phyloP scores from a whole-genome alignment of 2,329 filamentous ascomycete species.

The Lachnellula occidentalis region DNA sequence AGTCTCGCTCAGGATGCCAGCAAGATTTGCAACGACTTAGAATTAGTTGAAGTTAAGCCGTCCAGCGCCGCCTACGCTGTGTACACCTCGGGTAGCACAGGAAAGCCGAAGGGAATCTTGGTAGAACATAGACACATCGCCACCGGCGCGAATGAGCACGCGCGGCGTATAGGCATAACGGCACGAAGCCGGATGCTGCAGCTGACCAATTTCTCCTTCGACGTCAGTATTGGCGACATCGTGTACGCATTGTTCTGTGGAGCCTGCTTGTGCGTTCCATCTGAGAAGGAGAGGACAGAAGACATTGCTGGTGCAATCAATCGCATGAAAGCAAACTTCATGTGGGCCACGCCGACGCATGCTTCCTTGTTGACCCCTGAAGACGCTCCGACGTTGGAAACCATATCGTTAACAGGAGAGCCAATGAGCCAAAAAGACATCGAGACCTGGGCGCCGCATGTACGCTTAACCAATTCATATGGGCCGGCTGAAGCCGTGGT shows the following conservation, averaged over 20 bases:
- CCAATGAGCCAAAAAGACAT: not conserved
- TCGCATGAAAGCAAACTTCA: constrained; percentile 19
- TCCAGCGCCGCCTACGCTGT: constrained; percentile 17
- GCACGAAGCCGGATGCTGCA: constrained; percentile 2
- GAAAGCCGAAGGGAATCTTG: constrained; percentile 34
- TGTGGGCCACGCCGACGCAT: constrained; percentile 24
- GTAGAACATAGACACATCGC: constrained; percentile 16
- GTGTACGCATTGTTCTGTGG: constrained; percentile 29
- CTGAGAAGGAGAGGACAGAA: constrained; percentile 34
- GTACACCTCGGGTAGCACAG: constrained; percentile 33
- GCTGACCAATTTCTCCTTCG: constrained; percentile 26
- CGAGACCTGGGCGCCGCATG: not conserved
- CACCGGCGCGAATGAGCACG: not conserved
- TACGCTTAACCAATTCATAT: not conserved
- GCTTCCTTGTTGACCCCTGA: constrained; percentile 15
- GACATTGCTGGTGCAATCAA: constrained; percentile 30
- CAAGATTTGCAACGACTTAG: too few relatives aligned
- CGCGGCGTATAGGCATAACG: not conserved
- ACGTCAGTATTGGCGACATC: constrained; percentile 33
- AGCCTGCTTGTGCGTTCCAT: constrained; percentile 35
- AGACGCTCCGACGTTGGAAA: not conserved
- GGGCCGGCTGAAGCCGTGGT: not conserved
- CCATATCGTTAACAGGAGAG: not conserved
- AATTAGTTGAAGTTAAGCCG: not conserved
- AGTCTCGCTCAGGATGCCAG: not conserved